These are phyloP conservation scores for Phytophthora foliorum DNA, from an alignment of 352 stramenopile species.

Conservation along the genomic window DNA sequence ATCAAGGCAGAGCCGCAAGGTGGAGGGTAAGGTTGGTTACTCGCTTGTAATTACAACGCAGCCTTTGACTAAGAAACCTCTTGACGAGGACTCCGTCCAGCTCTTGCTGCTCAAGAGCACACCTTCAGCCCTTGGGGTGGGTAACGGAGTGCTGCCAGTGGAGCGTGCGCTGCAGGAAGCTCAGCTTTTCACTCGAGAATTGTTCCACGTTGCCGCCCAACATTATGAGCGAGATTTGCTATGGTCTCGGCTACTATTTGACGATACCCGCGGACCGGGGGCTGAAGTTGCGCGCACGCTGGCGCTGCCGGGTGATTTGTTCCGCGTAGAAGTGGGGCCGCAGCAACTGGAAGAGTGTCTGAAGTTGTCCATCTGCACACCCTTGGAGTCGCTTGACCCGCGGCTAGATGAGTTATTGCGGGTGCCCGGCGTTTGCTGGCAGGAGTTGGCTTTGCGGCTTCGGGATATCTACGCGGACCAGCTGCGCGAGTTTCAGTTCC, in stretches of 20 bases:
- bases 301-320: conserved; percentile 63
- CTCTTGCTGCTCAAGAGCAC: conserved; percentile 73
- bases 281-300: conserved; percentile 65
- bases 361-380: conserved; percentile 81
- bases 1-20: conserved; percentile 31
- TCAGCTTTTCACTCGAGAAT: conserved; percentile 78
- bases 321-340: conserved; percentile 77
- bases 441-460: conserved; percentile 80
- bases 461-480: conserved; percentile 82
- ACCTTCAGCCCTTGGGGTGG: conserved; percentile 46
- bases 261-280: conserved; percentile 59
- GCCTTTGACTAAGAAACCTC: conserved; percentile 55
- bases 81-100: conserved; percentile 75
- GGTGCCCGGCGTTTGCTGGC: conserved; percentile 79
- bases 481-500: conserved; percentile 89
- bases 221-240: conserved; percentile 90
- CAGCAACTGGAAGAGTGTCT: conserved; percentile 90
- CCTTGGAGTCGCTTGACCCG: conserved; percentile 82
- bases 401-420: conserved; percentile 71
- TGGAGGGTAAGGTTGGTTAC: conserved; percentile 54
- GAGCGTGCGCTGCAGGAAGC: conserved; percentile 81
- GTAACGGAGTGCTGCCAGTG: conserved; percentile 60
- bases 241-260: conserved; percentile 86
- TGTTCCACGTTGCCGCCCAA: conserved; percentile 80
- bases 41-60: conserved; percentile 86